These are phyloP conservation scores for Capsicum rhomboideum DNA, from an alignment of 257 asterid species.

Conservation along the genomic window DNA sequence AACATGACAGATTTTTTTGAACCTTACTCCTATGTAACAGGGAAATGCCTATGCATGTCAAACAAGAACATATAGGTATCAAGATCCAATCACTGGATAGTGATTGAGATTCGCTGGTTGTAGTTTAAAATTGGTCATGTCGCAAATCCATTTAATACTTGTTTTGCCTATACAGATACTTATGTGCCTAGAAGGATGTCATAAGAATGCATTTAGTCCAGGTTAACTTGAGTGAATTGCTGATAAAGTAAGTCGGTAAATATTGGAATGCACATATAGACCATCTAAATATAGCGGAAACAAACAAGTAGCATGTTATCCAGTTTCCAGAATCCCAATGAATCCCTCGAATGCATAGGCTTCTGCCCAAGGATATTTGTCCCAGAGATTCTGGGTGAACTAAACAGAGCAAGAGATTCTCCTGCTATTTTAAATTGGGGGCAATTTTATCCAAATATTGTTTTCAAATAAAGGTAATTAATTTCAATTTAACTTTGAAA, in stretches of 20 bases:
- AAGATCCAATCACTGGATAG: neutral
- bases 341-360: neutral
- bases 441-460: too few species aligned
- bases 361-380: neutral
- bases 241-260: neutral
- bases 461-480: too few species aligned
- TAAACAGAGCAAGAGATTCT: neutral
- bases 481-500: too few species aligned
- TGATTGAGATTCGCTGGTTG: neutral
- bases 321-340: neutral
- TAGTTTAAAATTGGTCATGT: neutral
- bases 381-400: neutral
- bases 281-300: neutral
- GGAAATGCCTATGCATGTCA: neutral
- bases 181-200: neutral
- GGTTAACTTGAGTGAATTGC: neutral
- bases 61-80: neutral
- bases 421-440: too few species aligned
- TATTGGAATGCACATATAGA: neutral
- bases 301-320: neutral
- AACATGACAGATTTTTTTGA: neutral
- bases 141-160: neutral
- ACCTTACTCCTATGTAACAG: neutral
- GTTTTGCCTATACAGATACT: neutral
- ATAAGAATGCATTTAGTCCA: neutral